Evolutionary conservation across 1,284 basidiomycete genomes (phyloP).

Genomic region (Ganoderma resinaceum): DNA sequence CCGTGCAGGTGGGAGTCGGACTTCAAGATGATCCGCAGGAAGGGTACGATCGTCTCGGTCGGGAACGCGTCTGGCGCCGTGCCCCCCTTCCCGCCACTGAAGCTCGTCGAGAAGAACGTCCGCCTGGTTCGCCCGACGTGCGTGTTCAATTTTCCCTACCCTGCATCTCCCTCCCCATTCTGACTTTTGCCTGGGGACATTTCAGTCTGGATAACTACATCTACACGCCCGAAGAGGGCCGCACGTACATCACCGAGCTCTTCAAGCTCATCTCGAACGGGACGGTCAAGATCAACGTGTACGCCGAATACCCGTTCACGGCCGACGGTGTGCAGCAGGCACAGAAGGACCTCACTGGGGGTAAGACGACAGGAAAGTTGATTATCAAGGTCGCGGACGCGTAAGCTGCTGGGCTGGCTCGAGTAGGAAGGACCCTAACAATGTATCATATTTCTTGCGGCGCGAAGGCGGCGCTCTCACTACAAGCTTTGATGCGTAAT

Average conservation of each 20-base stretch:
- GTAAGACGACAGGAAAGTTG: constrained; percentile 86
- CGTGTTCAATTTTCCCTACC: no score
- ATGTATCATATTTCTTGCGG: constrained; percentile 1
- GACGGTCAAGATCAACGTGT: constrained; percentile 73
- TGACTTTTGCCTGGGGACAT: neutral
- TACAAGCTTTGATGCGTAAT: constrained; percentile 1
- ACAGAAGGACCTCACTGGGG: constrained; percentile 80
- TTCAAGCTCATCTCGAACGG: constrained; percentile 70
- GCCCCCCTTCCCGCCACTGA: constrained; percentile 76
- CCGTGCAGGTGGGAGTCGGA: constrained; percentile 75
- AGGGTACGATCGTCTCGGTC: constrained; percentile 88
- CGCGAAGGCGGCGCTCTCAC: neutral
- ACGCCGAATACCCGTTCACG: constrained; percentile 85
- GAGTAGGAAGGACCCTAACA: neutral
- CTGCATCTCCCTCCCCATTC: neutral
- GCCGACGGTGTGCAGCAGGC: constrained; percentile 82
- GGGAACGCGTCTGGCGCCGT: constrained; percentile 92
- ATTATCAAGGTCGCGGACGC: constrained; percentile 62
- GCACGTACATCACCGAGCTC: constrained; percentile 71
- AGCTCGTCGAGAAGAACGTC: constrained; percentile 85
- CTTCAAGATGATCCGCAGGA: constrained; percentile 82
- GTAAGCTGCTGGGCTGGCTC: constrained; percentile 12
- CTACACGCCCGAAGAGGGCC: constrained; percentile 75
- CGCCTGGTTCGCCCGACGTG: constrained; percentile 81
- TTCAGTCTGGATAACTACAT: constrained; percentile 70